phyloP scores from a whole-genome alignment of 371 early-diverging fungal genomes.

The Rhizopus arrhizus region DNA sequence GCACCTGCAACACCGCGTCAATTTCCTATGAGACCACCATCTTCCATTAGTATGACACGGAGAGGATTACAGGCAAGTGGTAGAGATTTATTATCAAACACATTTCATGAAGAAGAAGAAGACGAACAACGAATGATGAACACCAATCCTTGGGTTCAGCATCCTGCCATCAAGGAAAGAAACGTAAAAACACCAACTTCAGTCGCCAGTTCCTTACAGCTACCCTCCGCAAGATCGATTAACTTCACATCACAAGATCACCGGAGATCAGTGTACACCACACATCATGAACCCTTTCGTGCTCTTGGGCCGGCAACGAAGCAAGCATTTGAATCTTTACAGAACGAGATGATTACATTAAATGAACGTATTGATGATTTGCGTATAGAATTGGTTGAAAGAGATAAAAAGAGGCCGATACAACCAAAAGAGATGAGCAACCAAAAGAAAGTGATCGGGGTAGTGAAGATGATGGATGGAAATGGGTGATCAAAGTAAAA shows the following conservation, averaged over 20 bases:
- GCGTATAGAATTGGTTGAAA: constrained; percentile 37
- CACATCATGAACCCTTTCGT: constrained; percentile 6
- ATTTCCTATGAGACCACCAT: constrained; percentile 7
- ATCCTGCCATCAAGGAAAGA: constrained; percentile 3
- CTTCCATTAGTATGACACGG: constrained; percentile 1
- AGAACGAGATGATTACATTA: constrained; percentile 49
- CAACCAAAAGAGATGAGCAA: constrained; percentile 1
- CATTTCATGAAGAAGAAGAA: constrained; percentile 14
- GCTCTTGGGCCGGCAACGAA: constrained; percentile 50
- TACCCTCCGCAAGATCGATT: constrained; percentile 20
- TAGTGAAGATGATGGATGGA: constrained; percentile 31
- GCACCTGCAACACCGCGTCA: constrained; percentile 24
- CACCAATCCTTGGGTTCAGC: constrained; percentile 36
- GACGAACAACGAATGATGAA: constrained; percentile 7
- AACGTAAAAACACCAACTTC: neutral
- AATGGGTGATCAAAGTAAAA: constrained; percentile 44
- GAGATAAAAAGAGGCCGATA: constrained; percentile 25
- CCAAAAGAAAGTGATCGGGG: constrained; percentile 13
- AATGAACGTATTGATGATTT: constrained; percentile 54
- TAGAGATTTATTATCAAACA: neutral
- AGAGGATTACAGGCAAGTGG: constrained; percentile 1
- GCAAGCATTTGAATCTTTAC: constrained; percentile 50
- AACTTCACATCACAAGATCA: constrained; percentile 34
- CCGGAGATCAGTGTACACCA: constrained; percentile 4
- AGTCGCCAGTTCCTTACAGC: constrained; percentile 2